Conservation (phyloP, 225 moss, liverwort and hornwort genomes). For the Straminergon stramineum region DNA sequence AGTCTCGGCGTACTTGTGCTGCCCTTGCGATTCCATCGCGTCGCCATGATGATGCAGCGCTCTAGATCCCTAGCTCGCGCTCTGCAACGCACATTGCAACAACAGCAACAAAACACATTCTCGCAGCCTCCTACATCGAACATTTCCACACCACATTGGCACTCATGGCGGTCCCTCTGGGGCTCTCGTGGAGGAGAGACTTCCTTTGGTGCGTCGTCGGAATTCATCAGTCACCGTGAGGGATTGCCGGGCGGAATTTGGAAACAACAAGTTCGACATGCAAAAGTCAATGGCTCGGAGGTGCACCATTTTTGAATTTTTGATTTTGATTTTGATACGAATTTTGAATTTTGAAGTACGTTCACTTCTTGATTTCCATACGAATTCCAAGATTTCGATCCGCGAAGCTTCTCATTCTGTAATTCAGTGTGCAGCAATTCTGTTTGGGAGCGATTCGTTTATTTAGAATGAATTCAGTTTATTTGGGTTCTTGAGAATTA, state of each 20-base stretch:
- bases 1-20: background rate
- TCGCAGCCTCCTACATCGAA: background rate
- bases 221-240: background rate
- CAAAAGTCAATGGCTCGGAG: constrained; percentile 90
- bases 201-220: background rate
- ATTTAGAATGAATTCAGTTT: background rate
- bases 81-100: background rate
- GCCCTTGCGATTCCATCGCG: background rate
- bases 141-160: background rate
- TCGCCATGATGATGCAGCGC: constrained; percentile 14
- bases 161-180: constrained; percentile 18
- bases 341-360: background rate
- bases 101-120: background rate
- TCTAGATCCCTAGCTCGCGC: constrained; percentile 1
- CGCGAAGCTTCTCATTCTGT: background rate
- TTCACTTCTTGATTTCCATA: background rate
- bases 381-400: background rate
- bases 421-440: background rate
- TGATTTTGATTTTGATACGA: background rate
- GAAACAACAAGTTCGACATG: constrained; percentile 62
- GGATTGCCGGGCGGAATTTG: background rate
- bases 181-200: background rate
- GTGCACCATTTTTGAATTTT: background rate
- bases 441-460: background rate
- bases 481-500: background rate